Evolutionary conservation across 2,329 filamentous ascomycete species (phyloP).

Genomic region (Botrytis elliptica): DNA sequence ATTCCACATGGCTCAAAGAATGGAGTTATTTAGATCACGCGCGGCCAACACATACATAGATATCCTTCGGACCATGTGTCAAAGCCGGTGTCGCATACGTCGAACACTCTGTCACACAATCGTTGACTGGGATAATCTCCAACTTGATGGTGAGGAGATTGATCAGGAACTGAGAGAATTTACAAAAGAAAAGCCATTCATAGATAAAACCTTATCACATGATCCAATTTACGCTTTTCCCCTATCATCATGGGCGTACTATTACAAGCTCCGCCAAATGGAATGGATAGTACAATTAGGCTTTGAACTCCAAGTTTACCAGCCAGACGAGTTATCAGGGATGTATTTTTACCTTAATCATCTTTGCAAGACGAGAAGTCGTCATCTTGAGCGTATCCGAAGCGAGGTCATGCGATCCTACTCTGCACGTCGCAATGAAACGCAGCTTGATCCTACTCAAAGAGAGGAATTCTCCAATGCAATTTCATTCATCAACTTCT

Average conservation of each 20-base stretch:
- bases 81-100: slow-evolving; percentile 88
- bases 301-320: slow-evolving; percentile 90
- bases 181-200: slow-evolving; percentile 59
- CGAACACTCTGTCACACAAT: slow-evolving; percentile 84
- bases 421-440: slow-evolving; percentile 23
- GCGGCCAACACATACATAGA: slow-evolving; percentile 75
- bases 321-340: slow-evolving; percentile 75
- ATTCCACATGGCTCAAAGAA: slow-evolving; percentile 68
- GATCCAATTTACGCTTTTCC: slow-evolving; percentile 66
- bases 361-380: slow-evolving; percentile 60
- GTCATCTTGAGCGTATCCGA: slow-evolving; percentile 70
- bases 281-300: slow-evolving; percentile 86
- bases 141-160: slow-evolving; percentile 76
- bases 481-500: slow-evolving; percentile 56
- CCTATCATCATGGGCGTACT: slow-evolving; percentile 83
- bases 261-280: slow-evolving; percentile 87
- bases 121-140: slow-evolving; percentile 78
- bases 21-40: slow-evolving; percentile 66
- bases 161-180: slow-evolving; percentile 65
- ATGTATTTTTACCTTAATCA: slow-evolving; percentile 92
- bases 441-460: slow-evolving; percentile 27
- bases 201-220: slow-evolving; percentile 46
- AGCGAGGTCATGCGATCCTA: slow-evolving; percentile 52
- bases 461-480: slow-evolving; percentile 47
- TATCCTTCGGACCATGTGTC: slow-evolving; percentile 77